These are phyloP conservation scores for Candida tetrigidarum DNA, from an alignment of 1,139 yeast species.

Conservation along the genomic window DNA sequence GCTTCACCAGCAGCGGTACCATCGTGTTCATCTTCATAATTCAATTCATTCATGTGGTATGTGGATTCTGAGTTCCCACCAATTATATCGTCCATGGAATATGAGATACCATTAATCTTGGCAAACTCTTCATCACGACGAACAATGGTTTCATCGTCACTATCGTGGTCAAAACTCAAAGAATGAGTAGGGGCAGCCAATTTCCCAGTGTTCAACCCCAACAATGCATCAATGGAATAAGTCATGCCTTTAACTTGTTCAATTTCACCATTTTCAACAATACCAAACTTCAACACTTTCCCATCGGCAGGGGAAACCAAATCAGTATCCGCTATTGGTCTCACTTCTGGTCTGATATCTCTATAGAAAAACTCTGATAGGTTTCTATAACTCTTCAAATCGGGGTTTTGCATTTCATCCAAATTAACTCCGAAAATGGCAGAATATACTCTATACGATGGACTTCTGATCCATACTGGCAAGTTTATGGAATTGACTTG, in stretches of 20 bases:
- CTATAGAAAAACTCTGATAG: slow-evolving; percentile 93
- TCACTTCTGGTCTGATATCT: slow-evolving; percentile 72
- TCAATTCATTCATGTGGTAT: slow-evolving; percentile 47
- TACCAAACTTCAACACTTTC: slow-evolving; percentile 81
- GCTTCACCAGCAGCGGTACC: slow-evolving; percentile 39
- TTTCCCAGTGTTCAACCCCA: slow-evolving; percentile 60
- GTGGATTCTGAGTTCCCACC: slow-evolving; percentile 45
- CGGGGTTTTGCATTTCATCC: slow-evolving; percentile 87
- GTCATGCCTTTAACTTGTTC: slow-evolving; percentile 98
- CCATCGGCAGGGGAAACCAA: slow-evolving; percentile 96
- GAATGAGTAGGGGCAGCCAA: slow-evolving; percentile 66
- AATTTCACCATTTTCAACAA: slow-evolving; percentile 81
- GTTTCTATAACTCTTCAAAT: slow-evolving; percentile 73
- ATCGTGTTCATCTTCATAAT: slow-evolving; percentile 65
- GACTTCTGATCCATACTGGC: slow-evolving; percentile 88
- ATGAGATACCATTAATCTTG: slow-evolving; percentile 71
- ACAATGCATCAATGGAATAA: slow-evolving; percentile 84
- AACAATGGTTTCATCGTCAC: slow-evolving; percentile 46
- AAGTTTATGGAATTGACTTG: slow-evolving; percentile 78
- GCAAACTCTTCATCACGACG: slow-evolving; percentile 79
- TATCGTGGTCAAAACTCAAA: slow-evolving; percentile 48
- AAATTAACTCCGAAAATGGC: slow-evolving; percentile 84
- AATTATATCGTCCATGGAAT: slow-evolving; percentile 69
- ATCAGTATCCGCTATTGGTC: slow-evolving; percentile 74
- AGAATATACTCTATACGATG: slow-evolving; percentile 80